These are phyloP conservation scores for Rhododendron henanense DNA, from an alignment of 148 eudicot genomes.

Conservation along the genomic window DNA sequence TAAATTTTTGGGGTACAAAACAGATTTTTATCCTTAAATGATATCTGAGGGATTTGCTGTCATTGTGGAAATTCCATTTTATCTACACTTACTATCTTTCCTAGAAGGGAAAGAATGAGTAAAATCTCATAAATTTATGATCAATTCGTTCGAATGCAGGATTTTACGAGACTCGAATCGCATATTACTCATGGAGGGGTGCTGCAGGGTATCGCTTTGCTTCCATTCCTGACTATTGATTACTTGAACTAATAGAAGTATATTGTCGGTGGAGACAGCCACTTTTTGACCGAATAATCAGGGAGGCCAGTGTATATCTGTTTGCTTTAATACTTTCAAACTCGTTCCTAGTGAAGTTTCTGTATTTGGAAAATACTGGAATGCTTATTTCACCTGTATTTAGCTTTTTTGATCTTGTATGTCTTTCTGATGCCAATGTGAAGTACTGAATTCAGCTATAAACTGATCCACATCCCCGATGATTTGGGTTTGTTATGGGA, in stretches of 20 bases:
- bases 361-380: not conserved
- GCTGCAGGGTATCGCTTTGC: slow-evolving; percentile 87
- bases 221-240: slow-evolving; percentile 79
- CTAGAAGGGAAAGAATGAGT: not conserved
- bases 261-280: not conserved
- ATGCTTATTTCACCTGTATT: not conserved
- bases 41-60: not conserved
- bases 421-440: not conserved
- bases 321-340: not conserved
- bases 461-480: not conserved
- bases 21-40: no score
- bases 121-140: not conserved
- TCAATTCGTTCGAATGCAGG: slow-evolving; percentile 40
- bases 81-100: not conserved
- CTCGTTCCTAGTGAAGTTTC: not conserved
- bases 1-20: no score
- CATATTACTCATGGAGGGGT: slow-evolving; percentile 98
- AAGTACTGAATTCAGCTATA: not conserved
- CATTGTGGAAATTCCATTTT: not conserved
- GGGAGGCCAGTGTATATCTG: not conserved
- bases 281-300: not conserved
- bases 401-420: not conserved
- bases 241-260: not conserved
- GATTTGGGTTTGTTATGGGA: not conserved
- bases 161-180: slow-evolving; percentile 88